Evolutionary conservation across 228 moss, liverwort and hornwort species (phyloP).

Genomic region (Sphagnum magellanicum): DNA sequence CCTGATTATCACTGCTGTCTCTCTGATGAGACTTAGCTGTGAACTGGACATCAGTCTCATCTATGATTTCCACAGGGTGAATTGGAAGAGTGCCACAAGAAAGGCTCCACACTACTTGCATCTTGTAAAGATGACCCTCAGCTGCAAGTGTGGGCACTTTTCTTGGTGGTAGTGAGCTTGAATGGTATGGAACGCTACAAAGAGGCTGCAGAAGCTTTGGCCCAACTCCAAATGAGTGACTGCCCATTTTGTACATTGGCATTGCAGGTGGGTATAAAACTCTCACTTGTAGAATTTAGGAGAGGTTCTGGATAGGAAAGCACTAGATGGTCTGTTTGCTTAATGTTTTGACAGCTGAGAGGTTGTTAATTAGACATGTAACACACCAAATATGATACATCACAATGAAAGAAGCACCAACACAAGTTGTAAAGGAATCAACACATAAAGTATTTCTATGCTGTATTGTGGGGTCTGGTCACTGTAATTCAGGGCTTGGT

Average conservation of each 20-base stretch:
- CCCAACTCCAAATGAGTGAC: constrained; percentile 14
- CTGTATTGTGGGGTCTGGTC: not conserved
- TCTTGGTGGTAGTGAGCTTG: constrained; percentile 27
- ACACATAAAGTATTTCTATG: not conserved
- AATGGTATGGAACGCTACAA: constrained; percentile 27
- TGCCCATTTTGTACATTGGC: constrained; percentile 22
- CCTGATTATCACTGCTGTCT: no score
- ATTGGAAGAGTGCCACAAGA: constrained; percentile 23
- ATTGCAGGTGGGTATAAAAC: constrained; percentile 15
- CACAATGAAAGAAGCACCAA: not conserved
- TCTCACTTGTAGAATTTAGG: not conserved
- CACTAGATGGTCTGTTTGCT: not conserved
- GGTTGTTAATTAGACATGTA: no score
- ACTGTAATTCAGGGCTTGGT: no score
- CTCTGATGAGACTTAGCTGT: no score
- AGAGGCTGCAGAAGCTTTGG: constrained; percentile 23
- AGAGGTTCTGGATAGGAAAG: not conserved
- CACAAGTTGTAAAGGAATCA: not conserved
- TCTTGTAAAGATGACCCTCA: constrained; percentile 34
- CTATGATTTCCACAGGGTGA: constrained; percentile 9
- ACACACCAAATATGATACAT: not conserved
- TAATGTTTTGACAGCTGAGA: not conserved
- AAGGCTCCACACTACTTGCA: constrained; percentile 15
- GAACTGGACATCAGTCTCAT: no score
- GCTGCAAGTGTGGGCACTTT: constrained; percentile 30